Evolutionary conservation across 768 basidiomycete species (phyloP).

Genomic region (Boletus fagicola): DNA sequence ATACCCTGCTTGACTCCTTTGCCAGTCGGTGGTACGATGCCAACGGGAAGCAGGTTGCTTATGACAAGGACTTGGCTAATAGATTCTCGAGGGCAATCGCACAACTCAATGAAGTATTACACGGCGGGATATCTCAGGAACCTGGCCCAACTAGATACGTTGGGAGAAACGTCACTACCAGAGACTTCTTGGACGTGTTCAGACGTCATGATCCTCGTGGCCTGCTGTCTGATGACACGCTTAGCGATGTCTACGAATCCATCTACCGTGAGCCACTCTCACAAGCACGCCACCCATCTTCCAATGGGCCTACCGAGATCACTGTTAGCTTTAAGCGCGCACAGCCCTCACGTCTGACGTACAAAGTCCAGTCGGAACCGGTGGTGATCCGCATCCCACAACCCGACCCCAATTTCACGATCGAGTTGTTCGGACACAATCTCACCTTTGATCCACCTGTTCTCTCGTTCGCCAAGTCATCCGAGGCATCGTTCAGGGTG

Average conservation of each 20-base stretch:
- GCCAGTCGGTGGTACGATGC: conserved; percentile 89
- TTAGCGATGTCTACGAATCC: conserved; percentile 78
- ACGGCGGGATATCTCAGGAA: conserved; percentile 66
- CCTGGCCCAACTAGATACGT: conserved; percentile 54
- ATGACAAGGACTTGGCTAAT: conserved; percentile 76
- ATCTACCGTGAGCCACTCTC: conserved; percentile 69
- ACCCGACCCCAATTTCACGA: conserved; percentile 75
- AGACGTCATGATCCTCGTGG: conserved; percentile 69
- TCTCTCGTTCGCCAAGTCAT: conserved; percentile 73
- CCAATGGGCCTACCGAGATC: conserved; percentile 45
- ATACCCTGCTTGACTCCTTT: conserved; percentile 77
- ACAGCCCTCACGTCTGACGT: conserved; percentile 77
- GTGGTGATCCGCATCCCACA: conserved; percentile 85
- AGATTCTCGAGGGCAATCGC: conserved; percentile 78
- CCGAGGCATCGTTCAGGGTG: conserved; percentile 86
- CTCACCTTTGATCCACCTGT: conserved; percentile 84
- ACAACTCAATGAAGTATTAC: conserved; percentile 85
- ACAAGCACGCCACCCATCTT: conserved; percentile 57
- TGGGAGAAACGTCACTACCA: conserved; percentile 58
- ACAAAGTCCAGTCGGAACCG: conserved; percentile 84
- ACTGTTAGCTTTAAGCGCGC: conserved; percentile 69
- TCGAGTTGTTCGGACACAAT: conserved; percentile 86
- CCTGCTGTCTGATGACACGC: conserved; percentile 68
- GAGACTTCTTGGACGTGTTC: conserved; percentile 85
- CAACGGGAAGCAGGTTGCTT: conserved; percentile 74